These are phyloP conservation scores for Cryphonectria parasitica DNA, from an alignment of 2,329 filamentous ascomycete species.

Conservation along the genomic window DNA sequence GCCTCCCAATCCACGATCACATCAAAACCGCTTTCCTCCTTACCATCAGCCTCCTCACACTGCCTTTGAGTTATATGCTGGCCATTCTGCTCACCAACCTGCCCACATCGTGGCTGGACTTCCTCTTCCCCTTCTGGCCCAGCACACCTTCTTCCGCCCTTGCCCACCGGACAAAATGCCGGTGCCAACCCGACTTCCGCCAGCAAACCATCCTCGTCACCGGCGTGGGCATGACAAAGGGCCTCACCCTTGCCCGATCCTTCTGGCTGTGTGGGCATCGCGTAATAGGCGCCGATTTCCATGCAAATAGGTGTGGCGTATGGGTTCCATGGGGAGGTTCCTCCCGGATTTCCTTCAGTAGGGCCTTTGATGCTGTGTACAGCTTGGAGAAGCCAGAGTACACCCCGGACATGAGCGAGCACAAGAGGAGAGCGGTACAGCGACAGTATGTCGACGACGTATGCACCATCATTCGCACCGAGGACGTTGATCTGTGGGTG, in stretches of 20 bases:
- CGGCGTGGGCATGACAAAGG: slow-evolving; percentile 74
- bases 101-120: slow-evolving; percentile 12
- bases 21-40: slow-evolving; percentile 21
- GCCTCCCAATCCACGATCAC: slow-evolving; percentile 15
- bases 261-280: slow-evolving; percentile 68
- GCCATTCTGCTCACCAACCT: slow-evolving; percentile 13
- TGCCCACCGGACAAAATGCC: slow-evolving; percentile 19
- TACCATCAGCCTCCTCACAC: slow-evolving; percentile 9
- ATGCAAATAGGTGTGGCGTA: slow-evolving; percentile 49
- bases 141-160: slow-evolving; percentile 9
- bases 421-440: slow-evolving; percentile 61
- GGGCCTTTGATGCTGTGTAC: slow-evolving; percentile 59
- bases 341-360: slow-evolving; percentile 54
- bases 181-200: slow-evolving; percentile 12
- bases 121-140: slow-evolving; percentile 17
- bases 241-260: slow-evolving; percentile 65
- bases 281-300: slow-evolving; percentile 74
- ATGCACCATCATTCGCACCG: slow-evolving; percentile 52
- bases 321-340: slow-evolving; percentile 34
- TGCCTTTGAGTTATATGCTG: slow-evolving; percentile 16
- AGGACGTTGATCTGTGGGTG: slow-evolving; percentile 73
- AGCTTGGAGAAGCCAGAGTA: slow-evolving; percentile 41
- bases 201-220: slow-evolving; percentile 66
- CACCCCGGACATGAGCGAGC: slow-evolving; percentile 37
- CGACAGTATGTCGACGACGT: slow-evolving; percentile 38